Percentiles rank a stretch among this genome's conserved stretches.
Conservation (phyloP, 1,284 basidiomycete genomes). For the Mrakiaceae sp. region DNA sequence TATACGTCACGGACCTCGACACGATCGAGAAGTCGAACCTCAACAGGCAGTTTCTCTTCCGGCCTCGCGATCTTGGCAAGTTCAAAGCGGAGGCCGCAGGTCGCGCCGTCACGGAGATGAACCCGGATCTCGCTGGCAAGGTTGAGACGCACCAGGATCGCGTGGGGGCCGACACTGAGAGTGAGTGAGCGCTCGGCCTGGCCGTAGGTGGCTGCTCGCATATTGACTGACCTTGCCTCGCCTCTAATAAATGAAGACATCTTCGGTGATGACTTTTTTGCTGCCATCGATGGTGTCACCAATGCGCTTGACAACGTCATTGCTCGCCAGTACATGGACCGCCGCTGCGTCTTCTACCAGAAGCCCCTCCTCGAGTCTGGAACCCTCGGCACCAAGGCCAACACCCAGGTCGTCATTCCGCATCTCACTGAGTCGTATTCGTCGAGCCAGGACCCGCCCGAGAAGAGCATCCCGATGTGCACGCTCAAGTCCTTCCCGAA, state of each 20-base stretch:
- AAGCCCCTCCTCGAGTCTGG: slow-evolving; percentile 97
- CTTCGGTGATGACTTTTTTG: slow-evolving; percentile 86
- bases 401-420: slow-evolving; percentile 92
- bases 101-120: slow-evolving; percentile 89
- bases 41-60: slow-evolving; percentile 97
- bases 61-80: slow-evolving; percentile 89
- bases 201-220: slow-evolving; percentile 1
- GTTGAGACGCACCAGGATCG: slow-evolving; percentile 85
- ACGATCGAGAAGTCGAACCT: slow-evolving; percentile 99
- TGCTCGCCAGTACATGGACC: slow-evolving; percentile 97
- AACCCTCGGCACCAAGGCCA: slow-evolving; percentile 96
- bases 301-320: slow-evolving; percentile 98
- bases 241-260: slow-evolving; percentile 44
- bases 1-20: slow-evolving; percentile 95
- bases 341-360: slow-evolving; percentile 92
- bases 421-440: slow-evolving; percentile 95
- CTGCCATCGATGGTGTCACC: slow-evolving; percentile 83
- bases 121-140: slow-evolving; percentile 79
- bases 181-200: slow-evolving; percentile 41
- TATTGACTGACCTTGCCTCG: too few relatives aligned
- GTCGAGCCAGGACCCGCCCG: slow-evolving; percentile 97
- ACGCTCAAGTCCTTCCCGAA: slow-evolving; percentile 99
- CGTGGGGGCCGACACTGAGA: slow-evolving; percentile 86
- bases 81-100: slow-evolving; percentile 97
- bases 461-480: slow-evolving; percentile 95